A percentile compares a stretch with the other conserved stretches of the same genome.
These are phyloP conservation scores for Cladophialophora psammophila DNA, from an alignment of 2,329 filamentous ascomycete genomes.

Conservation along the genomic window DNA sequence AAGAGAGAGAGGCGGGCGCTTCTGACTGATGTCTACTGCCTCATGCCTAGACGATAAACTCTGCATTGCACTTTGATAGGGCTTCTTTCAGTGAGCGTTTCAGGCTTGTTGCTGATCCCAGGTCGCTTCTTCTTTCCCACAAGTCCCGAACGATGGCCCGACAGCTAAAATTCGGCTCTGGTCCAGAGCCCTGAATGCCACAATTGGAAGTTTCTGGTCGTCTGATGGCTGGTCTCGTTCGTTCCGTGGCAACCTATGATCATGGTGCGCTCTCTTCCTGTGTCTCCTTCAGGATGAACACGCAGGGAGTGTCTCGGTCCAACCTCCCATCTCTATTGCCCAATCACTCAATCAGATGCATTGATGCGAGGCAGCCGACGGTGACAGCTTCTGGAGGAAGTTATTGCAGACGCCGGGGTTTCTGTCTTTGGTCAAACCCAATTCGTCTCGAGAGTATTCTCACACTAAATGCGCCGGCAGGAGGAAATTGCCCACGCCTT, in stretches of 20 bases:
- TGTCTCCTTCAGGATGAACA: neutral
- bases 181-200: neutral
- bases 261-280: neutral
- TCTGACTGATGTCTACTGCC: neutral
- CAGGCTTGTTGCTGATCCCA: neutral
- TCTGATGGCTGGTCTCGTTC: neutral
- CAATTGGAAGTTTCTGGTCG: neutral
- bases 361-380: neutral
- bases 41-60: no score
- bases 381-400: neutral
- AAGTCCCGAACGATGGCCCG: neutral
- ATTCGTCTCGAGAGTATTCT: constrained; percentile 5
- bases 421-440: neutral
- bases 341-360: neutral
- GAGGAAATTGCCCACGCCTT: constrained; percentile 96
- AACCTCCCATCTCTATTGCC: neutral
- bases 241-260: neutral
- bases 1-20: neutral
- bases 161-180: neutral
- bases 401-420: neutral
- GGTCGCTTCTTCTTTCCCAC: neutral
- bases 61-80: neutral
- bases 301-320: neutral
- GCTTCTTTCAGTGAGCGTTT: neutral
- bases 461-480: constrained; percentile 83